Evolutionary conservation across 306 rosid genomes (phyloP).

Genomic region (Trichosanthes cucumerina): DNA sequence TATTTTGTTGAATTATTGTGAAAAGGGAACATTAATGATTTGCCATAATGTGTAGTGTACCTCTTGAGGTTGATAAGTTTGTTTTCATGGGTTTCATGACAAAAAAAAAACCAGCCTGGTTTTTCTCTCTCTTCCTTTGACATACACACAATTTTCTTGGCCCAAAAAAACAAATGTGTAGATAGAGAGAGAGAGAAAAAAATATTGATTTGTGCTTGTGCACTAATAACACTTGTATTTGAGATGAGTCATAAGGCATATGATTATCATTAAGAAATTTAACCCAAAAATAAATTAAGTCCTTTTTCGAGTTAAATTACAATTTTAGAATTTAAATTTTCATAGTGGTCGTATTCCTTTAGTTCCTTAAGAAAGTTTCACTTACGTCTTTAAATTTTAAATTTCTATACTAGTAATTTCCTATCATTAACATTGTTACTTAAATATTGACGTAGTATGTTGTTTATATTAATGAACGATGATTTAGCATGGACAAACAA

Average conservation of each 20-base stretch:
- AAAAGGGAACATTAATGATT: neutral
- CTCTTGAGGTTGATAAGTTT: neutral
- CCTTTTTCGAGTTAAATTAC: too few species aligned
- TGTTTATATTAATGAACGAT: neutral
- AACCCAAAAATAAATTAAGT: too few species aligned
- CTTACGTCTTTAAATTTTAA: too few species aligned
- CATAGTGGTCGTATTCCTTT: too few species aligned
- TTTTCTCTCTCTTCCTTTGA: neutral
- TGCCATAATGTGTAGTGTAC: neutral
- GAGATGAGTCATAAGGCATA: neutral
- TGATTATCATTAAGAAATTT: too few species aligned
- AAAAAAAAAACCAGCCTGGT: constrained; percentile 4
- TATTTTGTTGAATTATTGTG: neutral
- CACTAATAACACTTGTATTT: neutral
- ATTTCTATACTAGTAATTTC: too few species aligned
- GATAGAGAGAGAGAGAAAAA: neutral
- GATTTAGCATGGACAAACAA: neutral
- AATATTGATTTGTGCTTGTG: neutral
- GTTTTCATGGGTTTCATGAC: constrained; percentile 9
- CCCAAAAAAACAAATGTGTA: neutral
- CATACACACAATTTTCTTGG: neutral
- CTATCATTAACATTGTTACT: too few species aligned
- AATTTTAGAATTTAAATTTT: too few species aligned
- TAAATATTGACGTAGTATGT: too few species aligned
- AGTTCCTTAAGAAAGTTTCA: neutral